phyloP scores from a whole-genome alignment of 2,329 filamentous ascomycete species.

The Aspergillus neoniger region DNA sequence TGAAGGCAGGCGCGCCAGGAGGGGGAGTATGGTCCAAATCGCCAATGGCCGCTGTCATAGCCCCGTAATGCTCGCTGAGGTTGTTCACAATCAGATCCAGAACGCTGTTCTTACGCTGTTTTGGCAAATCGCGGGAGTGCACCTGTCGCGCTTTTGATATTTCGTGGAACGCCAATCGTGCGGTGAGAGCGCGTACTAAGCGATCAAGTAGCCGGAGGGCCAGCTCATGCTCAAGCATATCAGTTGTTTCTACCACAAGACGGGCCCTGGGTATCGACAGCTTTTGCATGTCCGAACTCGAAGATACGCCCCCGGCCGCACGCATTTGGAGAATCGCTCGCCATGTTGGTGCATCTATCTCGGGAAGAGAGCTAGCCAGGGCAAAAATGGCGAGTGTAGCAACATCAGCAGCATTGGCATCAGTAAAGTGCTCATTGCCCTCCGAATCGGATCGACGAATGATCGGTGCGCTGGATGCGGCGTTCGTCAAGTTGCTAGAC shows the following conservation, averaged over 20 bases:
- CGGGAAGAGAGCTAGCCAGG: conserved; percentile 41
- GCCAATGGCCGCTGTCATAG: conserved; percentile 13
- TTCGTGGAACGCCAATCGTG: conserved; percentile 52
- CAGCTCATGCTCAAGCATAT: conserved; percentile 55
- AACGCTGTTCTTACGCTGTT: conserved; percentile 33
- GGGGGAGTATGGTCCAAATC: conserved; percentile 16
- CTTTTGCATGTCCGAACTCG: conserved; percentile 40
- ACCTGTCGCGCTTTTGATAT: conserved; percentile 44
- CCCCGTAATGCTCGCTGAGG: conserved; percentile 33
- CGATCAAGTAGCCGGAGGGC: conserved; percentile 53
- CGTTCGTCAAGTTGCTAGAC: conserved; percentile 29
- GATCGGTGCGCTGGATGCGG: conserved; percentile 25
- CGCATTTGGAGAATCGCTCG: conserved; percentile 46
- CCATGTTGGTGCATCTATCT: conserved; percentile 40
- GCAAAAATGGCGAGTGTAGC: conserved; percentile 41
- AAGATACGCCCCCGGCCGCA: conserved; percentile 40
- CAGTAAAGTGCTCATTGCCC: conserved; percentile 38
- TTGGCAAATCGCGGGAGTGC: conserved; percentile 31
- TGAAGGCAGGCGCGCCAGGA: conserved; percentile 34
- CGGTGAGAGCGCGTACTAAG: conserved; percentile 52
- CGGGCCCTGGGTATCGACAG: conserved; percentile 30
- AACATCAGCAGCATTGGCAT: conserved; percentile 43
- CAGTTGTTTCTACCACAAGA: conserved; percentile 38
- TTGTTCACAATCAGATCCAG: conserved; percentile 41
- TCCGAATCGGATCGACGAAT: conserved; percentile 30